These are phyloP conservation scores for Stentor coeruleus DNA, from an alignment of 73 alveolate species.

Conservation along the genomic window DNA sequence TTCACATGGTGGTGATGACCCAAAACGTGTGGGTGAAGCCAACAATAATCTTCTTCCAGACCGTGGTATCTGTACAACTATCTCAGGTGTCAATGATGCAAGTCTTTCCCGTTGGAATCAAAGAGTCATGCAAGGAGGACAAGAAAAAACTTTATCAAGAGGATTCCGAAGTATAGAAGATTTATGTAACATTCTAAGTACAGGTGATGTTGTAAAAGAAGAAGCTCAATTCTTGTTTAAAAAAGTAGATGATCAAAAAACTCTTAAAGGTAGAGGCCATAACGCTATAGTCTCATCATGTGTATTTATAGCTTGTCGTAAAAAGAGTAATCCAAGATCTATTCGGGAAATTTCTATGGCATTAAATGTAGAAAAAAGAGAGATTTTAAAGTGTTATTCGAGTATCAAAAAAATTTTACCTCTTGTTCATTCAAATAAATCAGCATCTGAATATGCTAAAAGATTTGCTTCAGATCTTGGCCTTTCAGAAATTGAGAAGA, in stretches of 20 bases:
- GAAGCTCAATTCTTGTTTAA: conserved; percentile 9
- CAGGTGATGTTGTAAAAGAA: not conserved
- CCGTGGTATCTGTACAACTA: conserved; percentile 2
- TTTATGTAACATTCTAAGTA: not conserved
- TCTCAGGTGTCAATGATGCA: not conserved
- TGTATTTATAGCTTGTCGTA: conserved; percentile 12
- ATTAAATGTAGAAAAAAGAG: not conserved
- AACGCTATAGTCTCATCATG: conserved; percentile 6
- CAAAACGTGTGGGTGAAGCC: conserved; percentile 17
- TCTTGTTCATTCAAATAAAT: not conserved
- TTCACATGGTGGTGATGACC: conserved; percentile 18
- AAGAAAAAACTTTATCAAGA: conserved; percentile 3
- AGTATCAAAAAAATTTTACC: not conserved
- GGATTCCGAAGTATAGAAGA: conserved; percentile 13
- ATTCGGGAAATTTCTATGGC: not conserved
- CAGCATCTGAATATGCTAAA: conserved; percentile 18
- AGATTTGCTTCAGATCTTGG: not conserved
- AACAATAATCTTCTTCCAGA: not conserved
- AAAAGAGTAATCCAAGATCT: conserved; percentile 13
- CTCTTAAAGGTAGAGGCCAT: conserved; percentile 11
- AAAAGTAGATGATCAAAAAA: not conserved
- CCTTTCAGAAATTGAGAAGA: not conserved
- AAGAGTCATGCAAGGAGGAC: not conserved
- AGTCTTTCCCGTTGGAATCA: conserved; percentile 24
- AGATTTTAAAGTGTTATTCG: conserved; percentile 8